A percentile compares a stretch with the other conserved stretches of the same genome.
Evolutionary conservation across 2,329 filamentous ascomycete genomes (phyloP).

Genomic region (Pseudocercospora pini-densiflorae): DNA sequence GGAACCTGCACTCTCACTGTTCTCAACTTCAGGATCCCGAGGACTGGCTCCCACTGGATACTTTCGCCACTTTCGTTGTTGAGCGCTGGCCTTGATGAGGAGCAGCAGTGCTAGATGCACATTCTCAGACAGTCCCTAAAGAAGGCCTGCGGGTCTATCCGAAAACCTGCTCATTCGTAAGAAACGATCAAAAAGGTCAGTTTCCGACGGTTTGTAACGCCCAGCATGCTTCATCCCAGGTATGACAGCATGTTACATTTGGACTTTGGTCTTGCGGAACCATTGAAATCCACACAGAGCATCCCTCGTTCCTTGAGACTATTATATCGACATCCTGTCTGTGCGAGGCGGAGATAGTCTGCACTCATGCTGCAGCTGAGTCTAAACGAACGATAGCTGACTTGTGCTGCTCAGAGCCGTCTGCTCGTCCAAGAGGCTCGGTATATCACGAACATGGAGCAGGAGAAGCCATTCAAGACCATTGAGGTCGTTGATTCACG

Average conservation of each 20-base stretch:
- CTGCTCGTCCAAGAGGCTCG: not conserved
- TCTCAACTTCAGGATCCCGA: not conserved
- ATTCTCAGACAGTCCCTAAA: not conserved
- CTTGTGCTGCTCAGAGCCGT: conserved; percentile 11
- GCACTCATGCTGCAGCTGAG: conserved; percentile 10
- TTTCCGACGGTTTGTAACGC: conserved; percentile 24
- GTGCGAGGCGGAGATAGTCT: not conserved
- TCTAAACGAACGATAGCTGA: conserved; percentile 17
- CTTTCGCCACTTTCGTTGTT: not conserved
- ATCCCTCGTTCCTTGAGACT: conserved; percentile 1
- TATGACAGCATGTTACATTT: conserved; percentile 23
- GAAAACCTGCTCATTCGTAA: conserved; percentile 33
- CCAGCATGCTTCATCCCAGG: conserved; percentile 23
- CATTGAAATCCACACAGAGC: conserved; percentile 6
- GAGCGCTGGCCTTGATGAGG: not conserved
- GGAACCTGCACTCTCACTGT: not conserved
- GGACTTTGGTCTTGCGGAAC: not conserved
- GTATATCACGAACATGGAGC: conserved; percentile 27
- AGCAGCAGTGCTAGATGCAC: not conserved
- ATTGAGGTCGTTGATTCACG: conserved; percentile 41
- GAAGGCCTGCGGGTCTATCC: conserved; percentile 3
- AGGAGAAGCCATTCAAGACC: conserved; percentile 42
- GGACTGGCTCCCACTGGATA: not conserved
- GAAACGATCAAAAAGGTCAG: conserved; percentile 23
- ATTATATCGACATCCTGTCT: not conserved